phyloP scores from a whole-genome alignment of 2,329 filamentous ascomycete genomes.

The Ophiostoma australiae region DNA sequence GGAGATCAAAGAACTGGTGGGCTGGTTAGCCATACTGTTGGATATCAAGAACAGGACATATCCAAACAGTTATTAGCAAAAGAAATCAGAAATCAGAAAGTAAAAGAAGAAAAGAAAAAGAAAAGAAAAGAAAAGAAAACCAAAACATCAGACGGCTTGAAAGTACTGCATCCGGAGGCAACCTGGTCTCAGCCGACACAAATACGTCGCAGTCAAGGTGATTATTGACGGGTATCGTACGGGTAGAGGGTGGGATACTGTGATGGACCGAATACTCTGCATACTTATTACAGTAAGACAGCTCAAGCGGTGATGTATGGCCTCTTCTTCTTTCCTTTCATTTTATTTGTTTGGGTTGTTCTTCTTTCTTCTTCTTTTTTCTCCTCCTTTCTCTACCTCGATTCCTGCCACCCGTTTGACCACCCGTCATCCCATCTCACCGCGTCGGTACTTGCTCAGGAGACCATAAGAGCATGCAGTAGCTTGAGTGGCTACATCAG shows the following conservation, averaged over 20 bases:
- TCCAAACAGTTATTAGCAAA: background rate
- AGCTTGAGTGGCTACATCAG: background rate
- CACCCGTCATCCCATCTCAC: background rate
- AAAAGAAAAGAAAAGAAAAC: background rate
- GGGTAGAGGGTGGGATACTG: too few relatives aligned
- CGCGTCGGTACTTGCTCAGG: background rate
- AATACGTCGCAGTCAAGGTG: background rate
- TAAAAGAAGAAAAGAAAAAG: background rate
- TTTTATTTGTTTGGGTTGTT: background rate
- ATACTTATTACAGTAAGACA: too few relatives aligned
- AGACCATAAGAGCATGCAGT: slow-evolving; percentile 21
- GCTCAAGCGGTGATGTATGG: background rate
- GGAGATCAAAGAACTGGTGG: too few relatives aligned
- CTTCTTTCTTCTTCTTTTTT: background rate
- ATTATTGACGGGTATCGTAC: background rate
- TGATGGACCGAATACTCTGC: too few relatives aligned
- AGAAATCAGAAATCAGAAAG: background rate
- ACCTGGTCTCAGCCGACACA: slow-evolving; percentile 7
- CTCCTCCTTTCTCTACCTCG: background rate
- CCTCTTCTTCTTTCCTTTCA: background rate
- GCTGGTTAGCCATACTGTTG: too few relatives aligned
- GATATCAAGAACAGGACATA: background rate
- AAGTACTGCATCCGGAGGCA: slow-evolving; percentile 7
- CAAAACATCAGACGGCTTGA: background rate
- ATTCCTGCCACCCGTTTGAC: background rate